Percentiles rank a stretch among this genome's conserved stretches.
Conservation (phyloP, 768 basidiomycete species). For the Hygrocybe punicea region DNA sequence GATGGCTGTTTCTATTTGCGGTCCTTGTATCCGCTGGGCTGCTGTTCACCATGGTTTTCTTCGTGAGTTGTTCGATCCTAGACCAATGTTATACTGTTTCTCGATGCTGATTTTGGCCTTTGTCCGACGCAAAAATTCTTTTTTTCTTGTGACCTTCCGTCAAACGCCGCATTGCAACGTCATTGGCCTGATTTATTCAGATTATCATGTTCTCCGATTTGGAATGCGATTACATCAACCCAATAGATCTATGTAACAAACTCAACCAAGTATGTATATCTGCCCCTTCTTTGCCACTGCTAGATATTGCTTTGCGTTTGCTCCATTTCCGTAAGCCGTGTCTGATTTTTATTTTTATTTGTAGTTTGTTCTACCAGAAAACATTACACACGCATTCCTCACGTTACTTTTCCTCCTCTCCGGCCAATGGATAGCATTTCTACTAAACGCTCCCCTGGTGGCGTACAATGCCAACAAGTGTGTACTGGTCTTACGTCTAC, state of each 20-base stretch:
- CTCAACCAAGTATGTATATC: constrained; percentile 77
- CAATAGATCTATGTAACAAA: constrained; percentile 99
- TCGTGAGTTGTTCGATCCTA: too few relatives aligned
- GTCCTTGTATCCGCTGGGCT: constrained; percentile 93
- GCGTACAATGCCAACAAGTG: constrained; percentile 93
- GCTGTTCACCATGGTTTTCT: constrained; percentile 99
- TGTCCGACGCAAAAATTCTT: neutral
- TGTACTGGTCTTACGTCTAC: constrained; percentile 28
- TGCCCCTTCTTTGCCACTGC: too few relatives aligned
- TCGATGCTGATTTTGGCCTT: neutral
- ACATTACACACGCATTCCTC: constrained; percentile 90
- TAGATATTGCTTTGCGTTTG: neutral
- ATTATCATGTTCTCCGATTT: constrained; percentile 99
- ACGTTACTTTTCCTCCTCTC: constrained; percentile 86
- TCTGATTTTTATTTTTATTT: neutral
- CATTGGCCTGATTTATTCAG: constrained; percentile 38
- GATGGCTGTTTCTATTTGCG: constrained; percentile 96
- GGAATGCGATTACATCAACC: constrained; percentile 99
- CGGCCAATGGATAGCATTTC: constrained; percentile 92
- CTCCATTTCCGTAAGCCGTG: neutral
- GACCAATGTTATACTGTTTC: too few relatives aligned
- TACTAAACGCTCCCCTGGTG: constrained; percentile 86
- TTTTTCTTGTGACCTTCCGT: neutral
- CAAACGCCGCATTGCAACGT: neutral
- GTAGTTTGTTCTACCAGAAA: constrained; percentile 98